Base-by-base conservation (phyloP, 1,139 yeast genomes). In the Suhomyces choctaworum region DNA sequence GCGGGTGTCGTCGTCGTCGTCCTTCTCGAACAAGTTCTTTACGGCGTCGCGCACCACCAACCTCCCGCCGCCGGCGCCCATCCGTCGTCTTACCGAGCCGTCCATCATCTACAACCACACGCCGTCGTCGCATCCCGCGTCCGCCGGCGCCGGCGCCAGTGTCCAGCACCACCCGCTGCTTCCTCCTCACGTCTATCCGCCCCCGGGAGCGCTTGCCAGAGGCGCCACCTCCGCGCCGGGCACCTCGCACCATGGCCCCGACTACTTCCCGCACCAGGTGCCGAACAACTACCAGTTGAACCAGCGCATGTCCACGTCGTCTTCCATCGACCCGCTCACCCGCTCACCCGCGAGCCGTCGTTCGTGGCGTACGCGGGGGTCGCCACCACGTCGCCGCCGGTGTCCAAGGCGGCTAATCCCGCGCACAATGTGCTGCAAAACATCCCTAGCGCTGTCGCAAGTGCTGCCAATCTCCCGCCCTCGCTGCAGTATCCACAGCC, bases 81-180 rank as follows among this genome's bases (percentile, higher is more conserved):
- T 47, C 13, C 41, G 55, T 12, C 32, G 56, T 21, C 44, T 50
- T 16, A 51, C 56, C 2, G 56, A 52, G 21, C 51, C 57, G 7
- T 34, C 46, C 17, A 42, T 42, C 9, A 33, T 16, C 31, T 46
- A 30, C 27, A 25, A 25, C 11, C 37, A 32, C 15, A 24, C 17
- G 29, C 25, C 23, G 31, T 20, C 27, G 22, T 12, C 29, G 16
- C 38, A 12, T 12, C 17, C 24, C 20, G 29, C 23, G 22, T 21
- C 10, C 32, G 12, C 36, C 37, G 15, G 25, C 27, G 29, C 13
- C 16, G 10, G 24, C 29, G 32, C 36, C 27, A 15, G 29, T 29
- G 7, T 14, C 24, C 25, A 14, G 7, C 25, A 28, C 35, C 11
- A 7, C 11, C 25, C 22, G 34, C 23, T 7, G 20, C 21, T 13